Evolutionary conservation across 345 rosid genomes (phyloP).

Genomic region (Bretschneidera sinensis): DNA sequence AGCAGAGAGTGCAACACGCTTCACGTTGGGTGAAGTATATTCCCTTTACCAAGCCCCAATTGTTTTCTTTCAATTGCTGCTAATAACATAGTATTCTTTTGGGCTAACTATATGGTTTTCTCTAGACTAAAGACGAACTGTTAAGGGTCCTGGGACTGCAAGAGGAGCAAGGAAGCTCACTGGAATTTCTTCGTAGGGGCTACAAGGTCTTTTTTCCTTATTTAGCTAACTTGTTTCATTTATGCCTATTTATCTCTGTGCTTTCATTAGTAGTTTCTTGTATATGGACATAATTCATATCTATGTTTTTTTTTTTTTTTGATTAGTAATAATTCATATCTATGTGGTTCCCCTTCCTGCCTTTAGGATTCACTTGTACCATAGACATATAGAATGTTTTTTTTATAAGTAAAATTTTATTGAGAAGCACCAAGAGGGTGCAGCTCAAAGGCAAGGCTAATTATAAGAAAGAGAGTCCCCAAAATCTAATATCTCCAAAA

Average conservation of each 20-base stretch:
- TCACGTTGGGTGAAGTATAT: conserved; percentile 83
- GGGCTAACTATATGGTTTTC: conserved; percentile 16
- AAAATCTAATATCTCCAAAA: too few relatives aligned
- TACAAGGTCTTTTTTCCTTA: conserved; percentile 50
- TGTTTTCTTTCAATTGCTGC: neutral
- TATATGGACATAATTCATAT: neutral
- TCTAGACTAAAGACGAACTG: conserved; percentile 88
- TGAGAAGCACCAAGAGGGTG: neutral
- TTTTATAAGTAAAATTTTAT: too few relatives aligned
- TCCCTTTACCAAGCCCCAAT: neutral
- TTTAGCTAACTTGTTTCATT: neutral
- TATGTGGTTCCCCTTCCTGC: neutral
- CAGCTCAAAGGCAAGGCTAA: too few relatives aligned
- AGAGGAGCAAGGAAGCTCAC: conserved; percentile 89
- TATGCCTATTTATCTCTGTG: neutral
- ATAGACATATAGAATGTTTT: neutral
- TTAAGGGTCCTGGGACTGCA: conserved; percentile 82
- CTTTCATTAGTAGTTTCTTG: neutral
- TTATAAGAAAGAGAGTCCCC: too few relatives aligned
- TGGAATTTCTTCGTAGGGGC: conserved; percentile 87
- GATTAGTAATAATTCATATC: neutral
- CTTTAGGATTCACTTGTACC: neutral
- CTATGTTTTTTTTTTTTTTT: neutral
- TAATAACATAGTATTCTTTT: neutral
- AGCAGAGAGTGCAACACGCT: conserved; percentile 83